Evolutionary conservation across 352 stramenopile species (phyloP), one percentile per base, ranked within the genome.

Genomic region (Phytophthora kernoviae): DNA sequence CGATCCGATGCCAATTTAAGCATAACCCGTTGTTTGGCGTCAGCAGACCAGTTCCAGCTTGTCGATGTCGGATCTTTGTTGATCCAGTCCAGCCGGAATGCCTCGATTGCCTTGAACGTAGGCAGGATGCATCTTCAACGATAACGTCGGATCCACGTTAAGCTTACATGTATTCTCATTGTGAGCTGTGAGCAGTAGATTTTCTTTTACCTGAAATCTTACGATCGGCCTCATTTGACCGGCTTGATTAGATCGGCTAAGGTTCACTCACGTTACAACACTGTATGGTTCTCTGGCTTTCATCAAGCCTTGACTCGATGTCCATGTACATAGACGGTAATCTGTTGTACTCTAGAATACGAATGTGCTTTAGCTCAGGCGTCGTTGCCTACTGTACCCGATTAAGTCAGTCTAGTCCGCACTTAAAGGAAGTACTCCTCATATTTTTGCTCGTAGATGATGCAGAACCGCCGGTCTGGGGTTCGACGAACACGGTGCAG

Each of bases 391-490:
- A 7, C 11, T 47, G 14, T 12, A 12, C 53, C 44, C 21, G 4
- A 33, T 39, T 21, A 14, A n/a, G 12, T 26, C 2, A 39, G 12
- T 36, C 39, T 24, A 10, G 42, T 12, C n/a, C 2, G 15, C 10
- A 40, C 15, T 76, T 44, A 80, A 41, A 73, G 46, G 54, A 81
- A 86, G 47, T 77, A 86, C 15, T 79, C 65, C 42, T 80, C 70
- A 45, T 87, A 87, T 50, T 87, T 87, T 57, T 87, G 77, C 65
- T 87, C 77, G 41, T 85, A 87, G 33, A 87, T 79, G 49, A 87
- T 75, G 60, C 77, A 87, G 53, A 84, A 85, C 22, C 77, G 67
- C 14, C 60, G 49, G 26, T 76, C 62, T 11, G 58, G 57, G 15
- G 61, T 78, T 34, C 72, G 72, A 37, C 72, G 70, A 42, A 87